Base-by-base conservation (phyloP, 306 rosid species). In the Erythrophleum fordii region DNA sequence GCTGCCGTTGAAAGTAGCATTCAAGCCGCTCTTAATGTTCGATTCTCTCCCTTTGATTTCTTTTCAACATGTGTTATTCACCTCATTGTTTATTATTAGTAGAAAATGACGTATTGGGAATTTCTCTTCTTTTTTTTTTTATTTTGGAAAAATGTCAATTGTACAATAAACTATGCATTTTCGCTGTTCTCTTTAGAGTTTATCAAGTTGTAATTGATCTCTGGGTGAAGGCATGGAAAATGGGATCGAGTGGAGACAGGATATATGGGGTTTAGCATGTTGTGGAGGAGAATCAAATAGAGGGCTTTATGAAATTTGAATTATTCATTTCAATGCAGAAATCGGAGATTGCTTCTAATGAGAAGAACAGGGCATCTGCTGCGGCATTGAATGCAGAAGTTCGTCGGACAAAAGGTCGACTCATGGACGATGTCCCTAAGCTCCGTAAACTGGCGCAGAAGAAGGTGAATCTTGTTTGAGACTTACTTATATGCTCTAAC, bases 361-460 rank as follows among this genome's bases (percentile, higher is more conserved):
- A 86, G 82, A 44, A 0, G 6, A 86, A 83, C 55, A 77, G 90
- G 62, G 87, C 90, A 17, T 72, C 34, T 48, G 69, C 82, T 12
- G 90, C 72, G 20, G 87, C 90, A 62, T 45, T 84, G 82, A 86
- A 86, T 81, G 90, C 90, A 0, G 90, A 86, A 77, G 87, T 86
- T 78, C 90, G 90, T 61, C 85, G 87, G 9, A 42, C 75, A 28
- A 86, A 86, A 61, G 86, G 82, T 48, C 87, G 93, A 26, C 84
- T 93, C 59, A 93, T 90, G 94, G 97, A 91, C 4, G 97, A 95
- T 80, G n/a, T 95, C 59, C 95, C 94, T 7, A 93, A 90, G 80
- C 87, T 95, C 4, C 81, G 84, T 22, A 95, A 90, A 85, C 85
- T 90, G 83, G 91, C 73, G 1, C 74, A 76, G 12, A 95, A 90